phyloP scores from a whole-genome alignment of 306 rosid species.

The Neltuma alba region DNA sequence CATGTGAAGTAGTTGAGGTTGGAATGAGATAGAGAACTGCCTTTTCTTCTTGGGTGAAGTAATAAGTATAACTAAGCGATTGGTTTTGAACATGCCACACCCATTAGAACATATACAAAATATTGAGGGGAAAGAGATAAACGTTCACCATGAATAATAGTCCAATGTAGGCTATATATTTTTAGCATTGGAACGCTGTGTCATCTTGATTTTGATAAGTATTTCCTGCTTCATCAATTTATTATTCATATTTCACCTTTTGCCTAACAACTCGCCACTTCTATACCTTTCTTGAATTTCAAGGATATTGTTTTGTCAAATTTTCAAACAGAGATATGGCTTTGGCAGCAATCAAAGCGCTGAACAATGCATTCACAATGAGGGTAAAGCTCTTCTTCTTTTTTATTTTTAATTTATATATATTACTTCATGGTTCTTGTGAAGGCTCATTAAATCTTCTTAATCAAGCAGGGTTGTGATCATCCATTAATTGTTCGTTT shows the following conservation, averaged over 20 bases:
- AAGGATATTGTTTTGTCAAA: constrained; percentile 78
- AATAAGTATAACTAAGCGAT: constrained; percentile 7
- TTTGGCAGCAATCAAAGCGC: constrained; percentile 77
- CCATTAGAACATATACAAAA: not conserved
- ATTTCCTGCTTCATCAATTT: constrained; percentile 13
- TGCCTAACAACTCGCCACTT: constrained; percentile 30
- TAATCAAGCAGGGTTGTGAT: constrained; percentile 69
- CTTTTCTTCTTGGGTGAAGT: not conserved
- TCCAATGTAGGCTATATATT: constrained; percentile 14
- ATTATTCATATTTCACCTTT: constrained; percentile 26
- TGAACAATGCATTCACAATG: constrained; percentile 69
- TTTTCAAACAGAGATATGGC: constrained; percentile 81
- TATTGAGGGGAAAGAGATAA: constrained; percentile 10
- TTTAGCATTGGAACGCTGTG: constrained; percentile 20
- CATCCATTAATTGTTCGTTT: constrained; percentile 84
- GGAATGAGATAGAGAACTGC: not conserved
- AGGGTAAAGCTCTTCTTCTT: constrained; percentile 55
- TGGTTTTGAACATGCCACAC: not conserved
- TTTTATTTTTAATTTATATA: constrained; percentile 11
- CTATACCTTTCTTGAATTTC: constrained; percentile 43
- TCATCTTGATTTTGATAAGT: constrained; percentile 14
- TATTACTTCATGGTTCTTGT: constrained; percentile 28
- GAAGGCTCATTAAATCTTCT: constrained; percentile 37
- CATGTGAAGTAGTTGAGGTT: constrained; percentile 3
- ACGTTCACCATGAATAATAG: constrained; percentile 12